Conservation (phyloP, 768 basidiomycete genomes). For the Russula virescens region DNA sequence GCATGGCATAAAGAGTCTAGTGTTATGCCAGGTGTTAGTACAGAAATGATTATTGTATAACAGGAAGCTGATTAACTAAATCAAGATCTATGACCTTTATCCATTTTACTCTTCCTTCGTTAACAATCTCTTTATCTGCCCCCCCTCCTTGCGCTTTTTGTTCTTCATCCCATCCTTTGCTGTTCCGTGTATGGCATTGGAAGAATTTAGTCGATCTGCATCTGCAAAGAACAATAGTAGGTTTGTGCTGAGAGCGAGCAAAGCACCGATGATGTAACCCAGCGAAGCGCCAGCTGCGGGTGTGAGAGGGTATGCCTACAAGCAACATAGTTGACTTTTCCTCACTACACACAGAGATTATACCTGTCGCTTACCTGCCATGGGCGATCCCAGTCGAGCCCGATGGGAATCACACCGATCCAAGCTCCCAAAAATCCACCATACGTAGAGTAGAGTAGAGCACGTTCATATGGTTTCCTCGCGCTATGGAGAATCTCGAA, state of each 20-base stretch:
- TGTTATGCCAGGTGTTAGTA: too few species aligned
- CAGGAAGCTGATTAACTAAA: not conserved
- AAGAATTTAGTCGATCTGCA: slow-evolving; percentile 6
- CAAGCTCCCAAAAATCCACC: slow-evolving; percentile 73
- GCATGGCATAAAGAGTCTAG: too few species aligned
- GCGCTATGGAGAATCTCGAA: slow-evolving; percentile 32
- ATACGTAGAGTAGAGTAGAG: slow-evolving; percentile 70
- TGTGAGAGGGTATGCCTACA: slow-evolving; percentile 77
- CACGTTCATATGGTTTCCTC: slow-evolving; percentile 66
- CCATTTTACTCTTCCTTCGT: slow-evolving; percentile 3
- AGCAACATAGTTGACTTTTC: slow-evolving; percentile 9
- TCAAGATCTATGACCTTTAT: too few species aligned
- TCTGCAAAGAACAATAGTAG: slow-evolving; percentile 29
- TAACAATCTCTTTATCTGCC: slow-evolving; percentile 2
- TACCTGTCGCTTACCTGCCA: slow-evolving; percentile 67
- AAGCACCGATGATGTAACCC: slow-evolving; percentile 60
- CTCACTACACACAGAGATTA: slow-evolving; percentile 3
- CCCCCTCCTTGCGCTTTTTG: slow-evolving; percentile 8
- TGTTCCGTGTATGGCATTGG: not conserved
- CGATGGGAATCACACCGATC: slow-evolving; percentile 77
- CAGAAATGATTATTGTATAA: too few species aligned
- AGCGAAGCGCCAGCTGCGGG: slow-evolving; percentile 65
- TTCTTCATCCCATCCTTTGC: not conserved
- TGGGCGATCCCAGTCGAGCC: slow-evolving; percentile 94
- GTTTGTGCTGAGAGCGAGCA: slow-evolving; percentile 48